Evolutionary conservation across 345 rosid species (phyloP).

Genomic region (Brassica carinata): DNA sequence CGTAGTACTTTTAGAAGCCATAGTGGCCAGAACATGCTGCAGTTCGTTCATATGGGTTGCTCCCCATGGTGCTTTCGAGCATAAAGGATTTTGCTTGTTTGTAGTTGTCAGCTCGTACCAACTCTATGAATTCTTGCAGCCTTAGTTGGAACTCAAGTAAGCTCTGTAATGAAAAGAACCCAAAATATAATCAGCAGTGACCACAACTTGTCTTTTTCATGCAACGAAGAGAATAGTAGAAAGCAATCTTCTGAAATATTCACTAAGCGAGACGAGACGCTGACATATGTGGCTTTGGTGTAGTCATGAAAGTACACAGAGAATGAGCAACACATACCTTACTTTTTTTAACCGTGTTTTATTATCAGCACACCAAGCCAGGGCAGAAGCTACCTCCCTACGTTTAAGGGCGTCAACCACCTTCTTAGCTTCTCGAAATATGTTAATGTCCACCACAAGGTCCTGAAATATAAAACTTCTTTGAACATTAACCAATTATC

Average conservation of each 20-base stretch:
- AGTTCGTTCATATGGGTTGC: constrained; percentile 81
- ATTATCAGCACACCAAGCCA: constrained; percentile 92
- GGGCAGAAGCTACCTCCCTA: constrained; percentile 80
- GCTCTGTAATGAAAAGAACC: constrained; percentile 55
- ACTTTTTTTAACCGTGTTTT: constrained; percentile 87
- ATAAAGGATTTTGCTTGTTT: constrained; percentile 69
- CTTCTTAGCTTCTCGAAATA: constrained; percentile 81
- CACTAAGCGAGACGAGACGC: background rate
- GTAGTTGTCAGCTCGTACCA: constrained; percentile 75
- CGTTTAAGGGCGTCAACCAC: constrained; percentile 86
- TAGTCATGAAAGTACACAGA: background rate
- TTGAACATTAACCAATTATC: no score
- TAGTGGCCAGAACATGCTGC: constrained; percentile 74
- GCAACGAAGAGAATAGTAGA: background rate
- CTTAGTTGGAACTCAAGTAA: constrained; percentile 92
- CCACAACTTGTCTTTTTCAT: constrained; percentile 7
- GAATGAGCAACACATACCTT: constrained; percentile 52
- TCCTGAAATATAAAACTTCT: constrained; percentile 50
- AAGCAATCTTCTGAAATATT: background rate
- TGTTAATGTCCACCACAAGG: constrained; percentile 92
- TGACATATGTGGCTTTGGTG: background rate
- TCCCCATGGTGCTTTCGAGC: constrained; percentile 92
- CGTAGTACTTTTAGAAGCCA: constrained; percentile 84
- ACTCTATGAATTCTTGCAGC: constrained; percentile 91
- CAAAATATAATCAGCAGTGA: background rate